Base-by-base conservation (phyloP, 75 land plant genomes). In the Larix kaempferi region DNA sequence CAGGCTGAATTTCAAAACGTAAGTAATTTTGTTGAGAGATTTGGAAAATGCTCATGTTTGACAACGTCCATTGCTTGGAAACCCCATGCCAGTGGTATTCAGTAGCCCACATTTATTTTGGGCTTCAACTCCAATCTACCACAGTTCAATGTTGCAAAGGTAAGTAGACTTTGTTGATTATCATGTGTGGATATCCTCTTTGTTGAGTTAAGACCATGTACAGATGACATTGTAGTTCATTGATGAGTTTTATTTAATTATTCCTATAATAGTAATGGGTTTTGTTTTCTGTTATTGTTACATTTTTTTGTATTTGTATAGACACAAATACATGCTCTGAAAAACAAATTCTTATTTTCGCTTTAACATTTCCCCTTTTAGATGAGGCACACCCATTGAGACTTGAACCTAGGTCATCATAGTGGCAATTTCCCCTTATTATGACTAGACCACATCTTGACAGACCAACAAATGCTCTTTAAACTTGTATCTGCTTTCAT, bases 1-100 rank as follows among this genome's bases (percentile, higher is more conserved):
- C 90, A 96, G 99, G 97, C 99, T 57, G 99, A 94, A 78, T 86
- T 97, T 80, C 91, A 78, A 59, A 97, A 94, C 79, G 93, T 87
- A 15, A 80, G 82, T 65, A 85, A 90, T 79, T 79, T 87, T 5
- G 78, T 88, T 5, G 86, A 94, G 66, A 85, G 80, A 44, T 83
- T 85, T 63, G 87, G 84, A n/a, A 92, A 82, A 69, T 78, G 85
- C 63, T 75, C 85, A 39, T 97, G 93, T 79, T 61, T 77, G 19
- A 83, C 90, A 69, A 93, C 99, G 26, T 85, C 93, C 55, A 87
- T 97, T 77, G 88, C 95, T 29, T 97, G 99, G 98, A 94, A 85
- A 71, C 89, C 92, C 49, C 85, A 79, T 55, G 81, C 79, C 71
- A 88, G 77, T 83, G 81, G 84, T 54, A 71, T 49, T 59, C 89